Conservation (phyloP, 257 asterid genomes). For the Capsicum chinense region DNA sequence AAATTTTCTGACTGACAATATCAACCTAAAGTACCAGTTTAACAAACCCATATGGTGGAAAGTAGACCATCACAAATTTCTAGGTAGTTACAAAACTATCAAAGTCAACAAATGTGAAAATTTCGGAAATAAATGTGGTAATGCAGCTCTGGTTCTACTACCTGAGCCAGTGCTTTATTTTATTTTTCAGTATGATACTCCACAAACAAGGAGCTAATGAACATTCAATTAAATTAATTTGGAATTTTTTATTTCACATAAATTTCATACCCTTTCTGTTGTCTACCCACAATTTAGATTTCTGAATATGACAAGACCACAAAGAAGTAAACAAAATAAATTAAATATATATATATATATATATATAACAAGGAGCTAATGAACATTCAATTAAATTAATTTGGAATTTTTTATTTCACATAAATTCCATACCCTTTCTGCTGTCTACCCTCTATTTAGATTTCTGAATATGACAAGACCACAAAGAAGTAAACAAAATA, state of each 20-base stretch:
- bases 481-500: not conserved
- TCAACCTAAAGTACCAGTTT: not conserved
- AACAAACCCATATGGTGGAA: not conserved
- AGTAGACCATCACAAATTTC: not conserved
- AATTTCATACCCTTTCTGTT: not conserved
- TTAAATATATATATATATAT: not conserved
- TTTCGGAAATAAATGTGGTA: not conserved
- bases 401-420: too few relatives aligned
- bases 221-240: not conserved
- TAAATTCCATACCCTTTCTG: not conserved
- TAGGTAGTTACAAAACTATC: not conserved
- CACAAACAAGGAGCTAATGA: not conserved
- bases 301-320: not conserved
- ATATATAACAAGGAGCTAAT: too few relatives aligned
- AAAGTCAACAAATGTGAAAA: not conserved
- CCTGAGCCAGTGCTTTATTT: not conserved
- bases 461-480: not conserved
- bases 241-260: too few relatives aligned
- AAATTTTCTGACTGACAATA: not conserved
- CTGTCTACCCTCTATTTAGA: not conserved
- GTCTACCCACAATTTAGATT: not conserved
- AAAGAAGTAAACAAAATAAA: not conserved
- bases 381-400: not conserved
- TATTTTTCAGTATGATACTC: not conserved
- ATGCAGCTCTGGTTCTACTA: not conserved